These are phyloP conservation scores for Pichia cabralensis DNA, from an alignment of 805 yeast genomes.

Conservation along the genomic window DNA sequence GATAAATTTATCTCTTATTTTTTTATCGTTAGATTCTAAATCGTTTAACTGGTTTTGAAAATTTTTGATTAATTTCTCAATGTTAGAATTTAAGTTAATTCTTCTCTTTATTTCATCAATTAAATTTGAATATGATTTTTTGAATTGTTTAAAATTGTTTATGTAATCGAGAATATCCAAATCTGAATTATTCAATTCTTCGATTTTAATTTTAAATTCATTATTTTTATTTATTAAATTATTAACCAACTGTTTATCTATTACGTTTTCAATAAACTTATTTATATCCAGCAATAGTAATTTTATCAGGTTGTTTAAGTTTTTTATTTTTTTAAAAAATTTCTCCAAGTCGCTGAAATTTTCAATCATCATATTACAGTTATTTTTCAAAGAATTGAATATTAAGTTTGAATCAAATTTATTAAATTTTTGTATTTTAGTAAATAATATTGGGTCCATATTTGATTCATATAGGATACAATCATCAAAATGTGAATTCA, in stretches of 20 bases:
- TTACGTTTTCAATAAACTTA: conserved; percentile 2
- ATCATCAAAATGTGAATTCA: conserved; percentile 79
- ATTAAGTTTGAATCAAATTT: conserved; percentile 39
- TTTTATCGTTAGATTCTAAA: conserved; percentile 35
- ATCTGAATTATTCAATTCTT: not conserved
- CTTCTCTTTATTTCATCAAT: conserved; percentile 46
- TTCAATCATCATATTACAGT: conserved; percentile 21
- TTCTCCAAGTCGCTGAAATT: conserved; percentile 22
- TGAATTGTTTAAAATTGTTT: conserved; percentile 42
- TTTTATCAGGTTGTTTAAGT: conserved; percentile 7
- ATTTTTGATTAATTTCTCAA: conserved; percentile 30
- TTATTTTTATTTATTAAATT: conserved; percentile 1
- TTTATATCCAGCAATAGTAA: conserved; percentile 6
- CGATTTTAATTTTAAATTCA: conserved; percentile 8
- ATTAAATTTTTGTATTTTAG: conserved; percentile 43
- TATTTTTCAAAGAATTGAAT: conserved; percentile 34
- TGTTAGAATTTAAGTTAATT: conserved; percentile 28
- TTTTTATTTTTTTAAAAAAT: conserved; percentile 15
- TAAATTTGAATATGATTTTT: conserved; percentile 41
- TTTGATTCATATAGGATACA: conserved; percentile 37
- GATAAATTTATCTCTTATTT: conserved; percentile 34
- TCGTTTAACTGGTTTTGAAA: conserved; percentile 31
- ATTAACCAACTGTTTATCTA: conserved; percentile 7
- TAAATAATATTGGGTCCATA: conserved; percentile 26
- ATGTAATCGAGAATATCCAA: conserved; percentile 19